Evolutionary conservation across 805 yeast species (phyloP), one percentile per base, ranked within the genome.

Genomic region (Yarrowia sp.): DNA sequence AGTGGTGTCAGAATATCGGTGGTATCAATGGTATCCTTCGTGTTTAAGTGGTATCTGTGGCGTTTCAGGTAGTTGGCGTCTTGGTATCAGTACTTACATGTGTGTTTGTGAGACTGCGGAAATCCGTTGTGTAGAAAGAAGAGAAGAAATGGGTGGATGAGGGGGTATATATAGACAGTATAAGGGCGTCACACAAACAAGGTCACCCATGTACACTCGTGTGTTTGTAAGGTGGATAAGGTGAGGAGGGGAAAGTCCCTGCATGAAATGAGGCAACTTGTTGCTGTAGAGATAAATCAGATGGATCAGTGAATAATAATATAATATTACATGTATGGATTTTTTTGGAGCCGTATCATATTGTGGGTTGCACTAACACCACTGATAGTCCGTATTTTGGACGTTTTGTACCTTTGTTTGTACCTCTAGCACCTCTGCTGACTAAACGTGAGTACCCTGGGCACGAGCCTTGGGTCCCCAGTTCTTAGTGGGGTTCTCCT

Each of bases 391-490:
- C 26, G 8, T 12, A 4, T 26, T 26, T 26, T 26, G 4, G 32
- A 5, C 32, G 32, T 26, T 26, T 26, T 26, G 32, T 26, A 26
- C n/a, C 32, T 8, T 14, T 38, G 48, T 12, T n/a, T 42, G 35
- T 26, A n/a, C 15, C 32, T 26, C 7, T 26, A 5, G 32, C 32
- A 26, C 32, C 32, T 5, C 32, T 38, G 40, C 40, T 55, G 32
- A 26, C 32, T 63, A 63, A 35, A 63, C 67, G 40, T 63, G 70
- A 14, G 67, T 63, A 7, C 67, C 67, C 48, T 63, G 67, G 16
- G 72, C 72, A 75, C 89, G 87, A 3, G 97, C 87, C 80, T 90
- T 91, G 45, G 98, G 99, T 1, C 99, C 99, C 99, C 99, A 95
- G 77, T 91, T 89, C 76, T 90, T 91, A 0, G 92, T 85, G 15